Evolutionary conservation across 768 basidiomycete species (phyloP), one percentile per base, ranked within the genome.

Genomic region (Lactarius vividus): DNA sequence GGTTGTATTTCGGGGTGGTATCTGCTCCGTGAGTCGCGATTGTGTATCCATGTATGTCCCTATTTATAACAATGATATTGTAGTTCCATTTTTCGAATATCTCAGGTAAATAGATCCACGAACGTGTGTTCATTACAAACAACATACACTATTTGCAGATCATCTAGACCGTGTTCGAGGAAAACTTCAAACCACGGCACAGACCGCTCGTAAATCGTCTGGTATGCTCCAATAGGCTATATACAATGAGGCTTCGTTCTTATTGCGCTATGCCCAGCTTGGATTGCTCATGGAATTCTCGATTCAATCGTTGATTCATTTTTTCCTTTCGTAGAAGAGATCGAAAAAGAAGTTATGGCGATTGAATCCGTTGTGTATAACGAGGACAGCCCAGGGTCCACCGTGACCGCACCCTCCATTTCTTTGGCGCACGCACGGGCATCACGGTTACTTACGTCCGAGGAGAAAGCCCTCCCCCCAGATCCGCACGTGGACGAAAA

Each of bases 301-400:
- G 96, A 97, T 72, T 96, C 94, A 1, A 87, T 98, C 60, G 94
- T 98, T 26, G 95, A 98, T 73, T 89, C 92, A 0, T 96, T 96
- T 77, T 94, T 94, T 74, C 93, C 93, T 1, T 82, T 94, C 65
- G 79, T 95, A 65, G 83, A 88, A 69, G 86, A 87, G 65, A 88
- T 97, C 42, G 95, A 96, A 73, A 88, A 57, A 53, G 64, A 69
- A 28, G 63, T 66, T 11, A 46, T 42, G 18, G 62, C 64, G 3
- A 46, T 93, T 3, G 93, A 96, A 71, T 80, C 84, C 15, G 75
- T 91, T 44, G 85, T 95, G 20, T 85, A 84, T 71, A 73, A 79
- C 16, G 72, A 72, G 52, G 64, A 56, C 44, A 49, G 39, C 23
- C 26, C 42, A 57, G 23, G 59, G 18, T 56, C 68, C 4, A 67